A percentile compares a stretch with the other conserved stretches of the same genome.
Conservation (phyloP, 1,284 basidiomycete species). For the Malassezia slooffiae region DNA sequence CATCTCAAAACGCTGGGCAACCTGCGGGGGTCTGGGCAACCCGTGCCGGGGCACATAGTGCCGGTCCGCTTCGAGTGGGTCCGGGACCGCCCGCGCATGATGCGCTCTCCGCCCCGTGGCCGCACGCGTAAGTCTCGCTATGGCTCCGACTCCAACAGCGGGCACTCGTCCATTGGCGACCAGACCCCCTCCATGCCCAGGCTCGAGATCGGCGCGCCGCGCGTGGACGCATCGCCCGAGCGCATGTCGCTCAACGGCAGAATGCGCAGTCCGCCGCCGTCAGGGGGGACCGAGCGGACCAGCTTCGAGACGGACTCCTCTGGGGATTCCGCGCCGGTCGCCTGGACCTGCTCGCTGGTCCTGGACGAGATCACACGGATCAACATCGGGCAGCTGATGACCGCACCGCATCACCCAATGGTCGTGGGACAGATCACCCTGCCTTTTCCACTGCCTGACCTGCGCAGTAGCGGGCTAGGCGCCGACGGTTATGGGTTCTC, state of each 20-base stretch:
- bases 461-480: slow-evolving; percentile 29
- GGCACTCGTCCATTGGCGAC: no score
- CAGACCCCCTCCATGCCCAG: no score
- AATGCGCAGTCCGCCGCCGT: background rate
- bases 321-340: slow-evolving; percentile 32
- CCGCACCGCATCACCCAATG: slow-evolving; percentile 91
- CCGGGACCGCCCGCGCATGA: slow-evolving; percentile 19
- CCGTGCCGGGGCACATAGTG: slow-evolving; percentile 20
- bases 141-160: no score
- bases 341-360: slow-evolving; percentile 66
- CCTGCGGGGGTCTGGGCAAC: no score
- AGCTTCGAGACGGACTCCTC: background rate
- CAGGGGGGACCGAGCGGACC: background rate
- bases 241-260: no score
- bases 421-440: slow-evolving; percentile 81
- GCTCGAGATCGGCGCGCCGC: no score
- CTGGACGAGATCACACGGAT: slow-evolving; percentile 42
- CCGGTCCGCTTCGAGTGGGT: slow-evolving; percentile 41
- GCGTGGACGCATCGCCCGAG: no score
- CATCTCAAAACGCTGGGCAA: slow-evolving; percentile 26
- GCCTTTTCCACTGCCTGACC: slow-evolving; percentile 60
- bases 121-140: no score
- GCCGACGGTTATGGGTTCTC: slow-evolving; percentile 48
- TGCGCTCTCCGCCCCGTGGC: background rate
- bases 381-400: slow-evolving; percentile 53